Base-by-base conservation (phyloP, 2,329 filamentous ascomycete genomes). In the Alternaria consortialis region DNA sequence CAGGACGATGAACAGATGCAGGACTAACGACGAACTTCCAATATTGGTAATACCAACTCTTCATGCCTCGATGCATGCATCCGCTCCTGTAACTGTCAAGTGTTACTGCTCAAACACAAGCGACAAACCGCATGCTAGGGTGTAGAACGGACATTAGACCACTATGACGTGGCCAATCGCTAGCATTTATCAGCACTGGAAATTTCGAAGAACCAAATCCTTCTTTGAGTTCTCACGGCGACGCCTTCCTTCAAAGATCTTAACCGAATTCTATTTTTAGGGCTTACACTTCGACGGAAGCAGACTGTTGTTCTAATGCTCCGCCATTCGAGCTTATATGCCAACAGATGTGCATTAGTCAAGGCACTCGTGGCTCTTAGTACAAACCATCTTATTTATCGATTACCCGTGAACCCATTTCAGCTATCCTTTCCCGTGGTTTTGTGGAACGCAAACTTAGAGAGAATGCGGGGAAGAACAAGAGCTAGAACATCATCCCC, bases 1-100 rank as follows among this genome's bases (percentile, higher is more conserved):
- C 61, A 59, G 40, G 72, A 75, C 32, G 73, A 73, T 12, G 65
- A 65, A 13, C 66, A 68, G 7, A 71, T 73, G 8, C 65, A 69
- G 44, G 68, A 73, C 23, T 71, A 48, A 70, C 11, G 8, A 36
- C n/a, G 15, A 55, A 47, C 5, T n/a, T 47, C 15, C n/a, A 15
- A 7, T 29, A 39, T 27, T 27, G 13, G 29, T 25, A 46, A 15
- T 34, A 36, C n/a, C 13, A 20, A 11, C 15, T 11, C 17, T 13
- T 5, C 31, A 12, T 25, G 7, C 9, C 7, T 6, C 5, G 7
- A 13, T 23, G 52, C 29, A 29, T 27, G 48, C 20, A 42, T 9
- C n/a, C 42, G 23, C 25, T 36, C 15, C 3, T 13, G 40, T 32
- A 27, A 20, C 12, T 40, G 11, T 11, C 37, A 20, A 37, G 36